Conservation (phyloP, 1,284 basidiomycete genomes). For the Boletus mariae region DNA sequence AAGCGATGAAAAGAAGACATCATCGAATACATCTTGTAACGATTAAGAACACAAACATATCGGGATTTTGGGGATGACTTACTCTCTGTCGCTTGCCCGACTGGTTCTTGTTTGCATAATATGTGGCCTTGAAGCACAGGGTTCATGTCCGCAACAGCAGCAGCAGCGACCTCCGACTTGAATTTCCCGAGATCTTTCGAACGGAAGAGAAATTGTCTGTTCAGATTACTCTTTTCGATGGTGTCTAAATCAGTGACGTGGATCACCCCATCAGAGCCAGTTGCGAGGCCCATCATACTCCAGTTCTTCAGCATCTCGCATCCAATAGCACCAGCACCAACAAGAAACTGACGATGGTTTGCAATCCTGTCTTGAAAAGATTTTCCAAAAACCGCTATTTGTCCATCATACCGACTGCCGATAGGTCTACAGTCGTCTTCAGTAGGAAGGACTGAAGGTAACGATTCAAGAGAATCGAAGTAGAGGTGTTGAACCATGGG, state of each 20-base stretch:
- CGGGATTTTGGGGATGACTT: slow-evolving; percentile 31
- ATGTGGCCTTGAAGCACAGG: slow-evolving; percentile 90
- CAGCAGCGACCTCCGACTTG: slow-evolving; percentile 94
- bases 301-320: slow-evolving; percentile 99
- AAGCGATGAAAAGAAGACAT: slow-evolving; percentile 84
- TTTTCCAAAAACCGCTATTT: slow-evolving; percentile 95
- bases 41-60: slow-evolving; percentile 5
- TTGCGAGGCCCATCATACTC: slow-evolving; percentile 97
- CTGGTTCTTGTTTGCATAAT: slow-evolving; percentile 87
- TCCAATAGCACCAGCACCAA: slow-evolving; percentile 97
- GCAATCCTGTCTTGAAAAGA: slow-evolving; percentile 91
- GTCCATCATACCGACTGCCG: slow-evolving; percentile 88
- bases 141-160: slow-evolving; percentile 96
- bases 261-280: slow-evolving; percentile 79
- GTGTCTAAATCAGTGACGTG: slow-evolving; percentile 98
- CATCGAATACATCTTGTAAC: slow-evolving; percentile 77
- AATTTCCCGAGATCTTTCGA: slow-evolving; percentile 97
- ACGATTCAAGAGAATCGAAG: slow-evolving; percentile 96
- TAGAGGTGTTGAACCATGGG: slow-evolving; percentile 95
- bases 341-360: slow-evolving; percentile 92
- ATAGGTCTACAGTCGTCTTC: slow-evolving; percentile 86
- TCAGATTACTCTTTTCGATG: slow-evolving; percentile 99
- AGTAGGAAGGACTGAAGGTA: slow-evolving; percentile 72
- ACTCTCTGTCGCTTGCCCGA: slow-evolving; percentile 93
- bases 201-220: slow-evolving; percentile 98